Evolutionary conservation across 2,329 filamentous ascomycete genomes (phyloP).

Genomic region (Ophiostoma sp.): DNA sequence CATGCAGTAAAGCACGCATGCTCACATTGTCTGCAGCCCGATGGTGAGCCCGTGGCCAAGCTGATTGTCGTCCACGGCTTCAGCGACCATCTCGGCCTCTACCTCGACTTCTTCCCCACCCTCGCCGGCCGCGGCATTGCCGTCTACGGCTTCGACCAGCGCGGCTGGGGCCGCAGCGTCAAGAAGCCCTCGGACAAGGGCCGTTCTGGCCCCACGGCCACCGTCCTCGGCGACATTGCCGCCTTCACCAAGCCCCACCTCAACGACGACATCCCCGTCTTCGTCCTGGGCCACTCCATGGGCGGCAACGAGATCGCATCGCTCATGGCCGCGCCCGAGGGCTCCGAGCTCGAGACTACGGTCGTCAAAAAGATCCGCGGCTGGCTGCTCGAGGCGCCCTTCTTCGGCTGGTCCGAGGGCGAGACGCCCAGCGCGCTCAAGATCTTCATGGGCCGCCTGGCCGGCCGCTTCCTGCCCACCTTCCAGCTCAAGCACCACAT

Average conservation of each 20-base stretch:
- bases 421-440: constrained; percentile 59
- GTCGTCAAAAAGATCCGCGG: constrained; percentile 60
- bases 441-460: constrained; percentile 61
- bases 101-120: constrained; percentile 65
- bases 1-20: neutral
- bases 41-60: constrained; percentile 57
- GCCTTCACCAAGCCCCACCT: constrained; percentile 63
- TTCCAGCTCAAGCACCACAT: constrained; percentile 63
- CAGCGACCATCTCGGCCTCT: constrained; percentile 76
- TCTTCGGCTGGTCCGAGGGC: constrained; percentile 64
- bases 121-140: constrained; percentile 69
- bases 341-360: constrained; percentile 40
- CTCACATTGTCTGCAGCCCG: constrained; percentile 41
- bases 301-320: constrained; percentile 73
- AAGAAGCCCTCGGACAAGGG: constrained; percentile 58
- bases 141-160: constrained; percentile 74
- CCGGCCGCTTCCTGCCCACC: constrained; percentile 60
- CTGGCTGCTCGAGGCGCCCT: constrained; percentile 71
- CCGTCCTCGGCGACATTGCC: constrained; percentile 71
- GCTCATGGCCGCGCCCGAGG: constrained; percentile 44
- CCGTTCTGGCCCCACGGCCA: constrained; percentile 64
- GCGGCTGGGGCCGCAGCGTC: constrained; percentile 78
- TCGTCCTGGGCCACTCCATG: constrained; percentile 88
- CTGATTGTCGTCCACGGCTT: constrained; percentile 84
- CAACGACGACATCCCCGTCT: constrained; percentile 52